These are phyloP conservation scores for Pistacia integerrima DNA, from an alignment of 345 rosid genomes.

Conservation along the genomic window DNA sequence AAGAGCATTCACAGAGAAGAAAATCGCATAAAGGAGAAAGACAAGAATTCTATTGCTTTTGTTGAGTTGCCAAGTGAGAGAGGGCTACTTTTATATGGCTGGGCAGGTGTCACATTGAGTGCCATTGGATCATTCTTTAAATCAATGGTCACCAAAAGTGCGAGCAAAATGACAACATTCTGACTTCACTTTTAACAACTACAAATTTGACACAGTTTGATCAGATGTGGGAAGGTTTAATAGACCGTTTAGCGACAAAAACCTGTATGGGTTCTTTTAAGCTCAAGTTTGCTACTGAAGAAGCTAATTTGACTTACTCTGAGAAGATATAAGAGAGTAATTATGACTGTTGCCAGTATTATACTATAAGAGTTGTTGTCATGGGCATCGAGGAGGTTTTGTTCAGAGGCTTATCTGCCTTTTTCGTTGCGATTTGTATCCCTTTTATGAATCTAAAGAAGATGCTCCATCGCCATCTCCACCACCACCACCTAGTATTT, in stretches of 20 bases:
- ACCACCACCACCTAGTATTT: constrained; percentile 14
- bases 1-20: too few species aligned
- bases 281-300: constrained; percentile 27
- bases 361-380: neutral
- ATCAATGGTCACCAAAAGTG: too few species aligned
- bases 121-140: too few species aligned
- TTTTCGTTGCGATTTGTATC: neutral
- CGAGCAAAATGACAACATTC: too few species aligned
- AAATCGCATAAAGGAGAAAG: too few species aligned
- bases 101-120: too few species aligned
- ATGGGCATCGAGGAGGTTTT: constrained; percentile 5
- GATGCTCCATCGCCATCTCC: neutral
- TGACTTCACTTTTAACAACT: too few species aligned
- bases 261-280: constrained; percentile 25
- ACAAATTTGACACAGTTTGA: constrained; percentile 16
- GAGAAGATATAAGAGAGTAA: constrained; percentile 15
- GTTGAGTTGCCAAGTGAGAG: too few species aligned
- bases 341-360: constrained; percentile 17
- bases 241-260: neutral
- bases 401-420: neutral
- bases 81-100: too few species aligned
- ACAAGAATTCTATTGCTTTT: too few species aligned
- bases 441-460: neutral
- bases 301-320: neutral
- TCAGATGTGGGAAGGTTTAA: constrained; percentile 19